Percentiles rank a stretch among this genome's conserved stretches.
phyloP scores from a whole-genome alignment of 306 rosid genomes.

The Casuarina glauca region DNA sequence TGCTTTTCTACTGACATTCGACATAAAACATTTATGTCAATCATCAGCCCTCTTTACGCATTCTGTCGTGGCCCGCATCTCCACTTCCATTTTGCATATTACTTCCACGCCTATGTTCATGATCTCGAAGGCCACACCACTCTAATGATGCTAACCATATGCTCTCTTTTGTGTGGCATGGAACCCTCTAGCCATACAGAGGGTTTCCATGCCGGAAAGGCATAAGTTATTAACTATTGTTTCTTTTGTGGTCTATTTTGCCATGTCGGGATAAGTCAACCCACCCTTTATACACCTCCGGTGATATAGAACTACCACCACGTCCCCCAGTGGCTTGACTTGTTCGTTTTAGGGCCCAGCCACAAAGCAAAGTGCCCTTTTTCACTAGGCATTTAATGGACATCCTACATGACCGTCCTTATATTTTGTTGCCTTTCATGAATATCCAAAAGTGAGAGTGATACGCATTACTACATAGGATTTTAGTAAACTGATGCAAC shows the following conservation, averaged over 20 bases:
- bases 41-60: not conserved
- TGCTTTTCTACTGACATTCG: constrained; percentile 22
- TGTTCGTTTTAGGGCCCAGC: not conserved
- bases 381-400: not conserved
- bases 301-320: not conserved
- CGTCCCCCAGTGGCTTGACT: not conserved
- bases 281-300: not conserved
- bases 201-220: constrained; percentile 10
- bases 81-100: constrained; percentile 14
- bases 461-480: too few species aligned
- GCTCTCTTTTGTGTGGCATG: not conserved
- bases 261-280: not conserved
- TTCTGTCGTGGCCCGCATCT: constrained; percentile 23
- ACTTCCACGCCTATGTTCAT: constrained; percentile 13
- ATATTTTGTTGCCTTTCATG: not conserved
- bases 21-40: not conserved
- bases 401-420: not conserved
- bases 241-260: not conserved
- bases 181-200: constrained; percentile 19
- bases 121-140: constrained; percentile 23
- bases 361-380: not conserved
- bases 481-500: too few species aligned
- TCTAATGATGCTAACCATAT: constrained; percentile 24
- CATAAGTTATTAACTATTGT: not conserved
- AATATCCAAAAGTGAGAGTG: too few species aligned